These are phyloP conservation scores for Tolypocladium tropicale DNA, from an alignment of 2,329 filamentous ascomycete species.

Conservation along the genomic window DNA sequence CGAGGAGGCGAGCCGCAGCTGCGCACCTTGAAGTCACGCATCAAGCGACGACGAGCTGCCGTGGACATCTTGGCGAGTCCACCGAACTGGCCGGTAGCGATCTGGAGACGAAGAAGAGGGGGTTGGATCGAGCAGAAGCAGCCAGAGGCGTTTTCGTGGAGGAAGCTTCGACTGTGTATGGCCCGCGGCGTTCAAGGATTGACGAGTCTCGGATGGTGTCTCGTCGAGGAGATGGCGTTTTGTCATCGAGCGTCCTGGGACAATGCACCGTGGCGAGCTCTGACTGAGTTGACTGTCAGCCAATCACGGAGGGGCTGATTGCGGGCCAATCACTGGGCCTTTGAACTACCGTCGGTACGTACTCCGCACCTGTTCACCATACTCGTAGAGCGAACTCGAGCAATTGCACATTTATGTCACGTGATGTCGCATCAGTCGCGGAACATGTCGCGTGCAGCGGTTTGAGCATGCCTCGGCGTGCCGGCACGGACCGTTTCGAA, in stretches of 20 bases:
- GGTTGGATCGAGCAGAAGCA: not conserved
- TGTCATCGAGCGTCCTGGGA: not conserved
- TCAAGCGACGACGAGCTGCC: constrained; percentile 85
- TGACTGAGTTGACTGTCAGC: constrained; percentile 1
- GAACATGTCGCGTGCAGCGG: not conserved
- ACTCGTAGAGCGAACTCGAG: too few relatives aligned
- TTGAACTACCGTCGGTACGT: not conserved
- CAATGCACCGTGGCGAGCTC: not conserved
- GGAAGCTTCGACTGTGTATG: not conserved
- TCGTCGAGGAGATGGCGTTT: not conserved
- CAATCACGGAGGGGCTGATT: constrained; percentile 10
- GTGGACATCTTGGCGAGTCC: constrained; percentile 55
- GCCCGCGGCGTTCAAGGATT: not conserved
- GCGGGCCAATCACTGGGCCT: constrained; percentile 6
- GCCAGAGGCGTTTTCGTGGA: not conserved
- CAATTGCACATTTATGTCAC: not conserved
- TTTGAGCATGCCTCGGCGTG: not conserved
- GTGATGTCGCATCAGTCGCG: not conserved
- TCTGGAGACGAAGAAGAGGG: not conserved
- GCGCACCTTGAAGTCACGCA: constrained; percentile 97
- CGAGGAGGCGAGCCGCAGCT: constrained; percentile 2
- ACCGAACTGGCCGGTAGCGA: constrained; percentile 2
- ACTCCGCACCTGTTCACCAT: too few relatives aligned
- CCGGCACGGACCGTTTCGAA: not conserved
- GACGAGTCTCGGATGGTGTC: not conserved